Percentiles rank a stretch among this genome's conserved stretches.
These are phyloP conservation scores for Corylus heterophylla DNA, from an alignment of 306 rosid species.

Conservation along the genomic window DNA sequence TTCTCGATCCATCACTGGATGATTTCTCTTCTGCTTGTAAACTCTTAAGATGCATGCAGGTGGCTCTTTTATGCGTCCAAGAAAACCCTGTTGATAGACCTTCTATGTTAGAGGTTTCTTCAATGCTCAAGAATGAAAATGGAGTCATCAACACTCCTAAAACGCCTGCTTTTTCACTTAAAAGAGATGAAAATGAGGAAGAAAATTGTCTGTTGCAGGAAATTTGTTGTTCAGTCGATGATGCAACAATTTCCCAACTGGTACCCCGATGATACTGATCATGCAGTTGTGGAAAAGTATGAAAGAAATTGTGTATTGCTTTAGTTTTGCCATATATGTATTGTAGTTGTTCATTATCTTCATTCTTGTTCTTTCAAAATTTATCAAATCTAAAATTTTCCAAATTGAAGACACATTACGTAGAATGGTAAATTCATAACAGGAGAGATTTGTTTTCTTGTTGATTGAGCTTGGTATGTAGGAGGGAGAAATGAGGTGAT, in stretches of 20 bases:
- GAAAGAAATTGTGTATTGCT: background rate
- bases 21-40: conserved; percentile 31
- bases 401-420: too few relatives aligned
- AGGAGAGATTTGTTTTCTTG: too few relatives aligned
- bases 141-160: background rate
- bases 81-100: conserved; percentile 42
- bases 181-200: background rate
- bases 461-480: too few relatives aligned
- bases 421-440: too few relatives aligned
- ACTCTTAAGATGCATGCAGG: conserved; percentile 36
- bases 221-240: conserved; percentile 4
- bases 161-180: conserved; percentile 35
- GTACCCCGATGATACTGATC: conserved; percentile 13
- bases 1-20: conserved; percentile 36
- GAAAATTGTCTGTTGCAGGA: background rate
- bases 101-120: conserved; percentile 33
- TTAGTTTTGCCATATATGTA: background rate
- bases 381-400: background rate
- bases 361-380: background rate
- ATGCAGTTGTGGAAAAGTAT: too few relatives aligned
- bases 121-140: conserved; percentile 37
- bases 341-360: too few relatives aligned
- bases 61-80: conserved; percentile 42
- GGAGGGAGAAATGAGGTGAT: too few relatives aligned
- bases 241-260: conserved; percentile 13